phyloP scores from a whole-genome alignment of 495 filamentous ascomycete genomes.

The Neurospora sp. region DNA sequence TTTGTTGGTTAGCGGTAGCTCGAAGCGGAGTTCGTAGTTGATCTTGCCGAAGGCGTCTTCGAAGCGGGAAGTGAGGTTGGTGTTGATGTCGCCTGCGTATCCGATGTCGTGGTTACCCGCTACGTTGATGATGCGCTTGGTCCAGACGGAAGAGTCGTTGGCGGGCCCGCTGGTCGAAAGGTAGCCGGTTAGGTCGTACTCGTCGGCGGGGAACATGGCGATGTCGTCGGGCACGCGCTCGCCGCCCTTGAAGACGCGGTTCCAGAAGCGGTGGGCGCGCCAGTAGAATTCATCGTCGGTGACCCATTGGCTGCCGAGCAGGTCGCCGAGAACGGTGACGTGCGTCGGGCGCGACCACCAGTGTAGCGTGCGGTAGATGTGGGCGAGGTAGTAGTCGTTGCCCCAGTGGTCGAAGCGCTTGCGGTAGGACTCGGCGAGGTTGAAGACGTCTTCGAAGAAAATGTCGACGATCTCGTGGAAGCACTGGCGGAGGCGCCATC shows the following conservation, averaged over 20 bases:
- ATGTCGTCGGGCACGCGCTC: slow-evolving; percentile 57
- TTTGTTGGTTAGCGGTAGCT: slow-evolving; percentile 34
- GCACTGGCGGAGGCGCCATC: slow-evolving; percentile 35
- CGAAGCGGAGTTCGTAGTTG: slow-evolving; percentile 80
- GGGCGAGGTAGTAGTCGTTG: slow-evolving; percentile 90
- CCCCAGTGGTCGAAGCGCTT: slow-evolving; percentile 83
- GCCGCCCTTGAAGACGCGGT: slow-evolving; percentile 62
- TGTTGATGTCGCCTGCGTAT: slow-evolving; percentile 81
- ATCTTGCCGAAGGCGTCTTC: slow-evolving; percentile 71
- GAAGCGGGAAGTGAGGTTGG: slow-evolving; percentile 62
- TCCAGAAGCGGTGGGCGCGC: slow-evolving; percentile 70
- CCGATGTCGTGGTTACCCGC: slow-evolving; percentile 95
- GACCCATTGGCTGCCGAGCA: slow-evolving; percentile 96
- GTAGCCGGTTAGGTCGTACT: slow-evolving; percentile 42
- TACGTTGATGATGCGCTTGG: slow-evolving; percentile 69
- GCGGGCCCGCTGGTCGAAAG: slow-evolving; percentile 28
- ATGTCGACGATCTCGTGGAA: slow-evolving; percentile 44
- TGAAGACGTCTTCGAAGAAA: slow-evolving; percentile 52
- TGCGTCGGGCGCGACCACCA: slow-evolving; percentile 82
- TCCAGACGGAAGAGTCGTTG: slow-evolving; percentile 51
- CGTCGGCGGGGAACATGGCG: slow-evolving; percentile 34
- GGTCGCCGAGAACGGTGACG: slow-evolving; percentile 78
- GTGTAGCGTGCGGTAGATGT: slow-evolving; percentile 77
- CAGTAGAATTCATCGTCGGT: slow-evolving; percentile 68
- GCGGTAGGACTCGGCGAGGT: slow-evolving; percentile 47